Base-by-base conservation (phyloP, 768 basidiomycete species). In the Phlegmacium glaucopus region DNA sequence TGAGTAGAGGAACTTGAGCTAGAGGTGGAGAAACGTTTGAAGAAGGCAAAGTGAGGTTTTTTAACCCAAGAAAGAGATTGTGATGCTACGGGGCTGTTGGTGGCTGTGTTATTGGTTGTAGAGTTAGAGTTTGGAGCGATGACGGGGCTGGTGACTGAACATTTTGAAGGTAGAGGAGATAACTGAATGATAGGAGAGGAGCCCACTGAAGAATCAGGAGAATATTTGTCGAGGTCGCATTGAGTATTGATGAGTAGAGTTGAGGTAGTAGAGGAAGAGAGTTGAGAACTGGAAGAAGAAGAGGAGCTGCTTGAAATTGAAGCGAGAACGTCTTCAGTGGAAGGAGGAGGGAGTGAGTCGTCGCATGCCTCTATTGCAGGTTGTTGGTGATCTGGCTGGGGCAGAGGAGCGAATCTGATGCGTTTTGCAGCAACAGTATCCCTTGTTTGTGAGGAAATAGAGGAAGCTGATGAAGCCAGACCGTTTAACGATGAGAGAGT, bases 1-100 rank as follows among this genome's bases (percentile, higher is more conserved):
- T 60, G 53, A 15, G 66, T 60, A 9, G 62, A 61, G 2, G 64
- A 63, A 2, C 60, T 51, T 8, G 71, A 64, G 1, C 62, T 59
- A 4, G 61, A 57, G 10, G 49, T 44, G n/a, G 65, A 57, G 13
- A 50, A 55, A 34, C 59, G 63, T 32, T 59, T 63, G 54, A 68
- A 54, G 53, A 15, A 54, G 59, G 41, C 67, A 45, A 53, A 59
- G 49, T 47, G 53, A 60, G 44, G n/a, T n/a, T n/a, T n/a, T n/a
- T n/a, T n/a, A n/a, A n/a, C n/a, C n/a, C n/a, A n/a, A n/a, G n/a
- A n/a, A n/a, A 64, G 50, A 8, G 60, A 55, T 49, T 54, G 60
- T 10, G 62, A 59, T 45, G 56, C 61, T 60, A 61, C 16, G 62
- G 51, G 30, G 64, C 61, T 55, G 47, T 57, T 43, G 49, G 56